Percentiles rank a stretch among this genome's conserved stretches.
Evolutionary conservation across 208 protist genomes (phyloP).

Genomic region (Porcisia hertigi): DNA sequence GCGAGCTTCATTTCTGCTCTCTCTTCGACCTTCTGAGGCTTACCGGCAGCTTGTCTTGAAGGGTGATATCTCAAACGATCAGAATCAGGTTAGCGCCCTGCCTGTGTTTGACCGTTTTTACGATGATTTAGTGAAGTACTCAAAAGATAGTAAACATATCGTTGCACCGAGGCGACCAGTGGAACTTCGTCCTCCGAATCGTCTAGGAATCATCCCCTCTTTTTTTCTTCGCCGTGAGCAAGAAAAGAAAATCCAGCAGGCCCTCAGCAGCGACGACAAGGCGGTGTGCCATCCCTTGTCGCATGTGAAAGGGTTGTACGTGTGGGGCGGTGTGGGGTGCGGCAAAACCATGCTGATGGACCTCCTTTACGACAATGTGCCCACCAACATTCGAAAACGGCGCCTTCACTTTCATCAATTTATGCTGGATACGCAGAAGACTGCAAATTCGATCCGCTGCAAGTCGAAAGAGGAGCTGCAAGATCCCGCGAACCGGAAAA

Average conservation of each 20-base stretch:
- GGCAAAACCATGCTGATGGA: constrained; percentile 97
- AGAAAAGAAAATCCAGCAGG: constrained; percentile 68
- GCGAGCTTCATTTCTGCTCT: neutral
- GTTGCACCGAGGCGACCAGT: constrained; percentile 52
- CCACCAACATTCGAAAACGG: constrained; percentile 76
- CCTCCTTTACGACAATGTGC: constrained; percentile 90
- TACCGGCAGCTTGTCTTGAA: constrained; percentile 54
- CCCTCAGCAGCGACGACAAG: constrained; percentile 37
- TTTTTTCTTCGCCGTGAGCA: constrained; percentile 80
- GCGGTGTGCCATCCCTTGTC: constrained; percentile 77
- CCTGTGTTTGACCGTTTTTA: constrained; percentile 84
- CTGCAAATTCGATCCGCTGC: constrained; percentile 71
- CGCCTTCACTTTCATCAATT: constrained; percentile 97
- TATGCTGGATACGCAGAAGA: constrained; percentile 95
- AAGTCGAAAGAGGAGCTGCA: constrained; percentile 62
- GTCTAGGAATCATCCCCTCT: constrained; percentile 75
- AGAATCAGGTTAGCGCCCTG: constrained; percentile 61
- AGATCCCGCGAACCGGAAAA: constrained; percentile 28
- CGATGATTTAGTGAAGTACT: constrained; percentile 68
- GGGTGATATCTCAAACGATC: constrained; percentile 59
- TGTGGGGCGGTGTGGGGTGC: constrained; percentile 95
- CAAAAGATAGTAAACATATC: constrained; percentile 34
- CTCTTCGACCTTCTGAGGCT: constrained; percentile 48
- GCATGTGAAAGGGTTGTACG: constrained; percentile 91
- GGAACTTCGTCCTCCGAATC: constrained; percentile 80